phyloP scores from a whole-genome alignment of 352 stramenopile species.

The Phytopythium chamaehyphon region DNA sequence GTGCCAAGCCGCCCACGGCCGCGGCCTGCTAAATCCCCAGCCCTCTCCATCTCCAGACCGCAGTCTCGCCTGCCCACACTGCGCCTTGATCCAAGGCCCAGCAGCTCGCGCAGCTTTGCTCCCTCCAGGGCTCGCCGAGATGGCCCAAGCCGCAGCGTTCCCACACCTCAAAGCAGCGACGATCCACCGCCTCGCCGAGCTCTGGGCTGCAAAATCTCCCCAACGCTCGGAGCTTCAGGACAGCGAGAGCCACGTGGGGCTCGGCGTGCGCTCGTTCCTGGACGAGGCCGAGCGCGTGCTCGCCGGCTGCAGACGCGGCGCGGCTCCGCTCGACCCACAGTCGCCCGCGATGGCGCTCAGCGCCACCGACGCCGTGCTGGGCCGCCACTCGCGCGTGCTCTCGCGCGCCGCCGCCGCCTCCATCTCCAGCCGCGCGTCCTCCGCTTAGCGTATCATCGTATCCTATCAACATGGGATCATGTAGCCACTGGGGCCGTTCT shows the following conservation, averaged over 20 bases:
- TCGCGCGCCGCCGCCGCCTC: neutral
- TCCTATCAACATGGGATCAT: too few species aligned
- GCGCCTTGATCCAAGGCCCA: conserved; percentile 19
- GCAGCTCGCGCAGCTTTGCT: conserved; percentile 15
- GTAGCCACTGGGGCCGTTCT: too few species aligned
- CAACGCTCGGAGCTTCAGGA: conserved; percentile 5
- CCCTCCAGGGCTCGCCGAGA: conserved; percentile 23
- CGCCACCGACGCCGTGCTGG: conserved; percentile 31
- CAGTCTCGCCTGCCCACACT: conserved; percentile 55
- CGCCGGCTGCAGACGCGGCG: conserved; percentile 38
- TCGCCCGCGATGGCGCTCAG: conserved; percentile 53
- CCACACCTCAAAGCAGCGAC: conserved; percentile 50
- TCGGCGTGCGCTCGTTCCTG: conserved; percentile 64
- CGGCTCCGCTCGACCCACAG: conserved; percentile 35
- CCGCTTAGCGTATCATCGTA: neutral
- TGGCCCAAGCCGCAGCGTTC: conserved; percentile 41
- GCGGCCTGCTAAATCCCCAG: conserved; percentile 35
- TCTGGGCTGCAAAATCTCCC: conserved; percentile 14
- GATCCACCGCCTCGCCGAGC: conserved; percentile 47
- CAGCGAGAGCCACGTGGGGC: conserved; percentile 27
- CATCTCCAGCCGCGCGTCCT: neutral
- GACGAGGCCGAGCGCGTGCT: conserved; percentile 47
- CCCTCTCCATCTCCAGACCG: conserved; percentile 7
- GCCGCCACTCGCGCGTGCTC: conserved; percentile 6
- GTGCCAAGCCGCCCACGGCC: conserved; percentile 44